phyloP scores from a whole-genome alignment of 2,329 filamentous ascomycete species.

The Apiospora saccharicola region DNA sequence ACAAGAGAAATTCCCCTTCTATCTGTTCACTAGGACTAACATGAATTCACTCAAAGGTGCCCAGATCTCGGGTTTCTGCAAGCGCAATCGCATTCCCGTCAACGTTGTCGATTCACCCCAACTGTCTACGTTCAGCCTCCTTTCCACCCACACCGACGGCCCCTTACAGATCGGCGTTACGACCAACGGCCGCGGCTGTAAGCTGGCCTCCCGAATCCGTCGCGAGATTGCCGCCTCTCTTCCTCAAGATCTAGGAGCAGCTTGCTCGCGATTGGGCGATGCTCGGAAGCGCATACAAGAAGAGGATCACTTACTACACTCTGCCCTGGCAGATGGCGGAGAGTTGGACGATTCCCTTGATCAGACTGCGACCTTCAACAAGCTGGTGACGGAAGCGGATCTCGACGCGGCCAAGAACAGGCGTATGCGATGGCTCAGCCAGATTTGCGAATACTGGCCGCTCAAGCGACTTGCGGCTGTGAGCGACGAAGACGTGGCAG shows the following conservation, averaged over 20 bases:
- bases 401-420: constrained; percentile 77
- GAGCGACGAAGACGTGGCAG: constrained; percentile 79
- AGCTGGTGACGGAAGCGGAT: constrained; percentile 77
- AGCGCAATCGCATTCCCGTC: constrained; percentile 82
- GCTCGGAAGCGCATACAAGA: constrained; percentile 76
- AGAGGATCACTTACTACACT: constrained; percentile 65
- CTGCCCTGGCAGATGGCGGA: constrained; percentile 47
- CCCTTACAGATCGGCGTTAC: constrained; percentile 95
- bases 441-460: constrained; percentile 99
- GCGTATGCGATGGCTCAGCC: constrained; percentile 89
- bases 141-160: constrained; percentile 88
- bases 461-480: constrained; percentile 81
- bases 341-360: constrained; percentile 68
- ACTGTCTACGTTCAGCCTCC: constrained; percentile 87
- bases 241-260: constrained; percentile 76
- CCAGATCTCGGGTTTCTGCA: constrained; percentile 78
- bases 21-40: neutral
- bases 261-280: constrained; percentile 79
- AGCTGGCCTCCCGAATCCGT: constrained; percentile 86
- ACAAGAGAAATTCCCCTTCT: neutral
- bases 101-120: constrained; percentile 89
- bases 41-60: constrained; percentile 51
- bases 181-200: constrained; percentile 93
- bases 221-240: constrained; percentile 85
- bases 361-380: constrained; percentile 86